Conservation (phyloP, 495 filamentous ascomycete genomes). For the Xylona heveae region DNA sequence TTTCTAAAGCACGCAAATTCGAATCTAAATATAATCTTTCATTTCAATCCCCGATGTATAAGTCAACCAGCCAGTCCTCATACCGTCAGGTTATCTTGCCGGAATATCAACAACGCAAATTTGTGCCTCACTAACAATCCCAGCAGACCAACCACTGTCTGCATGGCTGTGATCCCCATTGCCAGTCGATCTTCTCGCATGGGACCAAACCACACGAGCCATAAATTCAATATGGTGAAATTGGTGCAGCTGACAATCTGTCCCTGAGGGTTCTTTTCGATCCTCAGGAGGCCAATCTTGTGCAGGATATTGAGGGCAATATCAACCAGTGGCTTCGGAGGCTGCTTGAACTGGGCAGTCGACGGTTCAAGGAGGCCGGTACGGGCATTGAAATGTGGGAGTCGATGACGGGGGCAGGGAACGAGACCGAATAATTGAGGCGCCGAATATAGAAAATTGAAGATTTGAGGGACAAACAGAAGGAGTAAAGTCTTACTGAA, state of each 20-base stretch:
- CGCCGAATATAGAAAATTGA: conserved; percentile 85
- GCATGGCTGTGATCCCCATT: conserved; percentile 50
- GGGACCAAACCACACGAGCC: conserved; percentile 89
- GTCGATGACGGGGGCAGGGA: conserved; percentile 77
- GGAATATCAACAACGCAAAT: conserved; percentile 67
- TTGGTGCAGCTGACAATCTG: conserved; percentile 68
- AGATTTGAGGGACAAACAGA: conserved; percentile 79
- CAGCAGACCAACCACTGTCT: conserved; percentile 48
- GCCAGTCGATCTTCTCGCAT: conserved; percentile 72
- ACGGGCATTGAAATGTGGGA: conserved; percentile 68
- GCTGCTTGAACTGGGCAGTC: conserved; percentile 56
- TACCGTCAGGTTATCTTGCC: conserved; percentile 64
- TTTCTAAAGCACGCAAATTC: too few relatives aligned
- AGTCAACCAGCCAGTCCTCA: too few relatives aligned
- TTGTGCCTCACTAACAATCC: conserved; percentile 73
- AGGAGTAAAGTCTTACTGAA: conserved; percentile 93
- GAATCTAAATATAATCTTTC: too few relatives aligned
- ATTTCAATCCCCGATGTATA: too few relatives aligned
- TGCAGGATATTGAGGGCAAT: conserved; percentile 40
- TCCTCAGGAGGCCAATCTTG: conserved; percentile 35
- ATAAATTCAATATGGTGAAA: conserved; percentile 81
- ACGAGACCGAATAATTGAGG: conserved; percentile 81
- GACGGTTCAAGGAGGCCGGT: conserved; percentile 72
- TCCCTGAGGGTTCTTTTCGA: conserved; percentile 43
- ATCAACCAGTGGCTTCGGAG: conserved; percentile 41